These are phyloP conservation scores for Colletotrichum gigasporum DNA, from an alignment of 2,329 filamentous ascomycete genomes.

Conservation along the genomic window DNA sequence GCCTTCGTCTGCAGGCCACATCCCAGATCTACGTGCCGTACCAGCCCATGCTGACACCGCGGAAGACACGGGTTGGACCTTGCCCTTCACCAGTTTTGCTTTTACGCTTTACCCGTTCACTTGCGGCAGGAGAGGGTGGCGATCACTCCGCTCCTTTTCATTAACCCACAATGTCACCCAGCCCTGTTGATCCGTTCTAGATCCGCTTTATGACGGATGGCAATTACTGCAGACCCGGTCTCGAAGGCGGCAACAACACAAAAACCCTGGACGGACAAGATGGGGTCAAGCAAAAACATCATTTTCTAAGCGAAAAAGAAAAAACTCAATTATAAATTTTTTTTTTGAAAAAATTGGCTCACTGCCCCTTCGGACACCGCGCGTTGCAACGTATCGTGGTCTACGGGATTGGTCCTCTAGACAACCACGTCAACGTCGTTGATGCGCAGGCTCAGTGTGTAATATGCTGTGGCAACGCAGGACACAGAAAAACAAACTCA, in stretches of 20 bases:
- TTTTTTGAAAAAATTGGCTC: constrained; percentile 19
- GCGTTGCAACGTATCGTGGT: constrained; percentile 5
- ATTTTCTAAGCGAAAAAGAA: neutral
- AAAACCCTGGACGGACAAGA: constrained; percentile 1
- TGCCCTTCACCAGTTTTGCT: neutral
- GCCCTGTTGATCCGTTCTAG: constrained; percentile 13
- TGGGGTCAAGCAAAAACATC: constrained; percentile 4
- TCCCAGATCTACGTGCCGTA: constrained; percentile 12
- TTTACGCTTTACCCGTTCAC: neutral
- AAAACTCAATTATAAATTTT: constrained; percentile 10
- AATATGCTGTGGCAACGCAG: constrained; percentile 2
- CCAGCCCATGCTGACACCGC: constrained; percentile 17
- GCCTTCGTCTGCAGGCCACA: constrained; percentile 4
- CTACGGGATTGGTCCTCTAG: constrained; percentile 9
- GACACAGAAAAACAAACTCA: neutral
- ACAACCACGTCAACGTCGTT: constrained; percentile 22
- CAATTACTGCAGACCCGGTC: neutral
- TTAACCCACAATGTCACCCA: constrained; percentile 1
- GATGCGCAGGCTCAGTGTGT: constrained; percentile 8
- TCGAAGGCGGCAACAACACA: neutral
- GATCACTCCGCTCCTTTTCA: constrained; percentile 18
- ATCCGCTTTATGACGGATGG: constrained; percentile 1
- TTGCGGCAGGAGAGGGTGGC: neutral
- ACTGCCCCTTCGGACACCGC: constrained; percentile 3
- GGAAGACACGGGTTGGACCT: constrained; percentile 19